Evolutionary conservation across 73 alveolate genomes (phyloP).

Genomic region (Stentor coeruleus): DNA sequence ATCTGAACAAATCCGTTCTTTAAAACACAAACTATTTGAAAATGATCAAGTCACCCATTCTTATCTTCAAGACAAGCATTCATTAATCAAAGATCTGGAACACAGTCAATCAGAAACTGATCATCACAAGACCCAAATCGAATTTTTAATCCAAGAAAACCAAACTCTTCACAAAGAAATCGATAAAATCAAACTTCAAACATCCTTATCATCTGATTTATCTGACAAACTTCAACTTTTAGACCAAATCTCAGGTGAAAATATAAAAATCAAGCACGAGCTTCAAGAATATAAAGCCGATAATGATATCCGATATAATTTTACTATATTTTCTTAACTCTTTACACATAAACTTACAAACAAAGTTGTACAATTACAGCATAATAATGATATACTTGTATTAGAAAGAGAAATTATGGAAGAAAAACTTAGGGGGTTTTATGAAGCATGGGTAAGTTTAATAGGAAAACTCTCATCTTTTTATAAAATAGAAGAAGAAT

Average conservation of each 20-base stretch:
- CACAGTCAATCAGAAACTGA: not conserved
- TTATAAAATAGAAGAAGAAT: not conserved
- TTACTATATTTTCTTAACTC: not conserved
- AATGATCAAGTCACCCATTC: not conserved
- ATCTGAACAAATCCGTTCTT: not conserved
- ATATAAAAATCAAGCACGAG: not conserved
- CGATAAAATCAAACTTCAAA: not conserved
- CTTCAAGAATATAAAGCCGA: not conserved
- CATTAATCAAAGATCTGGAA: not conserved
- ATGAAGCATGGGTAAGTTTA: not conserved
- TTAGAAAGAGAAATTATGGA: slow-evolving; percentile 19
- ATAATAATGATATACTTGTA: slow-evolving; percentile 22
- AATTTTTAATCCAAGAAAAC: not conserved
- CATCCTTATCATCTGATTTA: not conserved
- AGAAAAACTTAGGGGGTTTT: slow-evolving; percentile 21
- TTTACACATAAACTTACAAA: not conserved
- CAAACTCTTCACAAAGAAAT: not conserved
- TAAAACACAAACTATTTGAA: not conserved
- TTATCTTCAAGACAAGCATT: not conserved
- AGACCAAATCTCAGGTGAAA: not conserved
- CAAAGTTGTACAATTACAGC: not conserved
- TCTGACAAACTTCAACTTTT: not conserved
- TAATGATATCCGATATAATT: not conserved
- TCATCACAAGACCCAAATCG: not conserved
- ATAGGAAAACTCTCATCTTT: not conserved